Percentiles rank a stretch among this genome's conserved stretches.
Evolutionary conservation across 768 basidiomycete genomes (phyloP).

Genomic region (Lyophyllum semitale): DNA sequence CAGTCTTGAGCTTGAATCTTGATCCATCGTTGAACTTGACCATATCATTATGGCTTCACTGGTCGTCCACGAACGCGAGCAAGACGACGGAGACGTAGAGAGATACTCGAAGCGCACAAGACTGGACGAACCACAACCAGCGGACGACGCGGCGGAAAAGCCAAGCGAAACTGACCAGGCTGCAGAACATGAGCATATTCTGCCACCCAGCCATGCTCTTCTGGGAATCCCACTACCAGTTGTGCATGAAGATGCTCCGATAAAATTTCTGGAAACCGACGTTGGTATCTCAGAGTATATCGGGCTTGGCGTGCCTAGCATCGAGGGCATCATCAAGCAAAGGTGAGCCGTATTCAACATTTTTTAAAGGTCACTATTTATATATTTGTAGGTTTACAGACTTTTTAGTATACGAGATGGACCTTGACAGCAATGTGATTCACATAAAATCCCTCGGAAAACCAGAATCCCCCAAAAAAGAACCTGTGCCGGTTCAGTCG

Average conservation of each 20-base stretch:
- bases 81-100: slow-evolving; percentile 44
- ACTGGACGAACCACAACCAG: slow-evolving; percentile 28
- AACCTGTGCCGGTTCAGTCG: slow-evolving; percentile 22
- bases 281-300: slow-evolving; percentile 93
- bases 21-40: background rate
- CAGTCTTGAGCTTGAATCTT: too few species aligned
- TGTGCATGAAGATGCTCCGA: slow-evolving; percentile 47
- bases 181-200: slow-evolving; percentile 33
- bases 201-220: slow-evolving; percentile 77
- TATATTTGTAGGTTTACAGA: slow-evolving; percentile 79
- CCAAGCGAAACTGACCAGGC: slow-evolving; percentile 1
- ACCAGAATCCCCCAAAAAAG: slow-evolving; percentile 59
- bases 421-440: slow-evolving; percentile 75
- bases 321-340: slow-evolving; percentile 96
- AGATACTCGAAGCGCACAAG: slow-evolving; percentile 46
- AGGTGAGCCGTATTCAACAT: slow-evolving; percentile 50
- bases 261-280: slow-evolving; percentile 73
- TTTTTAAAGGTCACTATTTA: background rate
- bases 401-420: slow-evolving; percentile 92
- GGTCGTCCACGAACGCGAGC: slow-evolving; percentile 52
- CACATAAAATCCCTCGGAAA: slow-evolving; percentile 78
- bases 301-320: slow-evolving; percentile 62
- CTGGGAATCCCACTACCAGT: slow-evolving; percentile 59
- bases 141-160: slow-evolving; percentile 5
- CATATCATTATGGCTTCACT: slow-evolving; percentile 34